Conservation (phyloP, 805 yeast genomes). For the Candida ponderosae region DNA sequence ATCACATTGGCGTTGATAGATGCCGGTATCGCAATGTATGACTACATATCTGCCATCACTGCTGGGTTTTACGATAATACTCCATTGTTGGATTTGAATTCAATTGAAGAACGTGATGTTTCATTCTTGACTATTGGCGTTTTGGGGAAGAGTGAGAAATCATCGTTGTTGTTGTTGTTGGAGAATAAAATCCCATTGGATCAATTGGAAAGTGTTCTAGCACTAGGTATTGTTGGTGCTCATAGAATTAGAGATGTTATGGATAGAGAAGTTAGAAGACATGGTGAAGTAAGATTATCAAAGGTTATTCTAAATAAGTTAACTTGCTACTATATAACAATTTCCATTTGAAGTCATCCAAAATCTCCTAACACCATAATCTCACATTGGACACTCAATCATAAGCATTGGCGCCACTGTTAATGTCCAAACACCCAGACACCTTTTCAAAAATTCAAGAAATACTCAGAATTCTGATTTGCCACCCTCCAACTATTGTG, state of each 20-base stretch:
- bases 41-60: constrained; percentile 73
- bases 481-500: too few relatives aligned
- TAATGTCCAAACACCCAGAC: too few relatives aligned
- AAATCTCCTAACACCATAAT: too few relatives aligned
- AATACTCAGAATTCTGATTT: too few relatives aligned
- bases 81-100: constrained; percentile 76
- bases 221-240: constrained; percentile 82
- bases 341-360: too few relatives aligned
- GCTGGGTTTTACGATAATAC: constrained; percentile 75
- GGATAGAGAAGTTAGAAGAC: constrained; percentile 77
- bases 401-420: too few relatives aligned
- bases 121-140: constrained; percentile 77
- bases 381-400: too few relatives aligned
- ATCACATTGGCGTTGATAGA: constrained; percentile 85
- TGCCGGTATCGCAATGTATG: constrained; percentile 93
- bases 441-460: too few relatives aligned
- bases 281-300: constrained; percentile 53
- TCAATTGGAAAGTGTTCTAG: constrained; percentile 63
- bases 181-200: constrained; percentile 87
- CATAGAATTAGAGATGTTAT: constrained; percentile 74
- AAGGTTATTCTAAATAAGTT: constrained; percentile 23
- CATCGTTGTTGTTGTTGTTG: constrained; percentile 59
- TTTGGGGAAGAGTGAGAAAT: constrained; percentile 73
- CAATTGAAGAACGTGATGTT: constrained; percentile 77
- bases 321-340: too few relatives aligned